Percentiles rank a stretch among this genome's conserved stretches.
These are phyloP conservation scores for Trichoderma endophyticum DNA, from an alignment of 2,329 filamentous ascomycete genomes.

Conservation along the genomic window DNA sequence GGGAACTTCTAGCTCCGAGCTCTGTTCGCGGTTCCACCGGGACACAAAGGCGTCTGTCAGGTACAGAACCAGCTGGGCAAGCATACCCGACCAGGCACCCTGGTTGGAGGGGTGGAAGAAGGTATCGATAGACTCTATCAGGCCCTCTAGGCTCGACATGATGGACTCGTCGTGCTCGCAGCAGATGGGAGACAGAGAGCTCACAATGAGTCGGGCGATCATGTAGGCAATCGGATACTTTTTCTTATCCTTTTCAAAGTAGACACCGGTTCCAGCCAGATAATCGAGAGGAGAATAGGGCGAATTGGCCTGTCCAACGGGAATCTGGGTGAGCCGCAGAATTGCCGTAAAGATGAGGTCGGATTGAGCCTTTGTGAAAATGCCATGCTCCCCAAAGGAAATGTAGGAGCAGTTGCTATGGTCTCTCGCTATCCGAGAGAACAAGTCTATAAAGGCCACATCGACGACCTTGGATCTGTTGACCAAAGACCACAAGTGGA, in stretches of 20 bases:
- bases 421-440: slow-evolving; percentile 84
- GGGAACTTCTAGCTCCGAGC: slow-evolving; percentile 84
- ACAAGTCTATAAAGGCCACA: slow-evolving; percentile 80
- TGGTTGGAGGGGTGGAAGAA: slow-evolving; percentile 99
- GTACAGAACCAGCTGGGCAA: slow-evolving; percentile 89
- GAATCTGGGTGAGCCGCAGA: slow-evolving; percentile 86
- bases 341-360: slow-evolving; percentile 90
- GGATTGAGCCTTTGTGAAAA: slow-evolving; percentile 90
- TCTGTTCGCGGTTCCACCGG: slow-evolving; percentile 93
- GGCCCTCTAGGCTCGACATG: slow-evolving; percentile 78
- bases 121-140: slow-evolving; percentile 93
- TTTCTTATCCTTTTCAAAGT: slow-evolving; percentile 87
- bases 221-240: slow-evolving; percentile 91
- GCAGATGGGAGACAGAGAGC: slow-evolving; percentile 84
- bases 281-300: slow-evolving; percentile 86
- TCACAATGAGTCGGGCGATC: slow-evolving; percentile 88
- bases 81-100: slow-evolving; percentile 82
- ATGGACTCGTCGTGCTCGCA: slow-evolving; percentile 75
- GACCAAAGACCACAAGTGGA: slow-evolving; percentile 93
- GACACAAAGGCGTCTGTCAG: slow-evolving; percentile 95
- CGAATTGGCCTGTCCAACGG: slow-evolving; percentile 91
- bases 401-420: slow-evolving; percentile 72
- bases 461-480: slow-evolving; percentile 87
- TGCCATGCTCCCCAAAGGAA: slow-evolving; percentile 79
- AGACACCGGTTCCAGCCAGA: slow-evolving; percentile 75